Evolutionary conservation across 352 stramenopile genomes (phyloP).

Genomic region (Phytophthora pini): DNA sequence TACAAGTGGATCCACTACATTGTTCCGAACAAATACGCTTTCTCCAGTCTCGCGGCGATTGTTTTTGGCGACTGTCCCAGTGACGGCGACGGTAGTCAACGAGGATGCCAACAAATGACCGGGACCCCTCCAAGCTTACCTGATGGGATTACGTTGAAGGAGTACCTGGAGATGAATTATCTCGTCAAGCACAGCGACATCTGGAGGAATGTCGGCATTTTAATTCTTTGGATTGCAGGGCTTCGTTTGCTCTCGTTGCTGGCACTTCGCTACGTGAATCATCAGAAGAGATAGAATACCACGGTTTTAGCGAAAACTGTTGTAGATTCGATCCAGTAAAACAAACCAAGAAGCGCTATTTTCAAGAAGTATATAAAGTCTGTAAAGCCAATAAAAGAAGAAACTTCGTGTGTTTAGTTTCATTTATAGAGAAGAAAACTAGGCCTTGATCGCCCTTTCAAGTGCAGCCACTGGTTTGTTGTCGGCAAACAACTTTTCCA

Average conservation of each 20-base stretch:
- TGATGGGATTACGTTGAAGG: constrained; percentile 30
- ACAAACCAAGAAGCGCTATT: too few species aligned
- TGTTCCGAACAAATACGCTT: constrained; percentile 39
- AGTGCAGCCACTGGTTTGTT: background rate
- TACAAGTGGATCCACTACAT: constrained; percentile 50
- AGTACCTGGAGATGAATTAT: constrained; percentile 39
- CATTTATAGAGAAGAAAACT: background rate
- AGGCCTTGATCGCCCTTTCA: background rate
- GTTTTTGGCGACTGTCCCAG: constrained; percentile 37
- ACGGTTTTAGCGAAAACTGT: too few species aligned
- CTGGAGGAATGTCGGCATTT: constrained; percentile 23
- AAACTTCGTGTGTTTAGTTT: constrained; percentile 3
- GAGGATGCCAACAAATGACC: constrained; percentile 35
- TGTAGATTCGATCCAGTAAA: too few species aligned
- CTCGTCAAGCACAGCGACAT: constrained; percentile 39
- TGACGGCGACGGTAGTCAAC: constrained; percentile 12
- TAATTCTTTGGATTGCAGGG: constrained; percentile 25
- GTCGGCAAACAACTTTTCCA: background rate
- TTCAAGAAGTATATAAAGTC: too few species aligned
- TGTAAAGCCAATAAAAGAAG: constrained; percentile 30
- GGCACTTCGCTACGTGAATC: constrained; percentile 40
- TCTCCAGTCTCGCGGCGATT: constrained; percentile 35
- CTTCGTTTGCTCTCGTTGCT: constrained; percentile 31
- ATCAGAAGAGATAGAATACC: constrained; percentile 37
- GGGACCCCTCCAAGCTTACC: constrained; percentile 25